Evolutionary conservation across 192 early-diverging fungal species (phyloP), one percentile per base, ranked within the genome.

Genomic region (Cetraspora pellucida): DNA sequence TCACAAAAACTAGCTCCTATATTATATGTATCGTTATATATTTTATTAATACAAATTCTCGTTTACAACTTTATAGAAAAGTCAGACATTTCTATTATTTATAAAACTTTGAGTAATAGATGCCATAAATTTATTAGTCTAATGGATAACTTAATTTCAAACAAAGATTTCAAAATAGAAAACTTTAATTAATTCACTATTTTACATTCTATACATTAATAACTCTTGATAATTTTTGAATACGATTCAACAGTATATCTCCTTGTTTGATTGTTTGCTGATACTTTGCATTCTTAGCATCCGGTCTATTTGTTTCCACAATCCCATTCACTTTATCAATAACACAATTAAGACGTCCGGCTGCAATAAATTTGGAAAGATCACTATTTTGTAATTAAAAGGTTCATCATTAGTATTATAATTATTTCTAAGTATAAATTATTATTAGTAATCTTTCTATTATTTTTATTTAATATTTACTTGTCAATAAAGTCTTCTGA

Each of bases 321-420:
- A 98, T 91, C 10, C 98, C 98, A 75, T 91, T 93, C 13, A 99
- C 98, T 83, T 99, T 99, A 85, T 99, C 98, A 84, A 99, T 98
- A 14, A 97, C 96, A 75, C 95, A 97, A 85, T 99, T 97, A 52
- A 99, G 86, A 45, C 98, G 93, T 14, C 96, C 96, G 14, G 95
- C 93, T 21, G 96, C 94, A 81, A 98, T 96, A 82, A 97, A 98
- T 71, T 91, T 92, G 61, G 94, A 92, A 69, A 99, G 83, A 81
- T 99, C 98, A 79, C 93, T 94, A 68, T 16, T 27, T 54, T 59
- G 37, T 14, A 31, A 61, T 50, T 17, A 60, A 13, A 49, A 60
- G 64, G 46, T 54, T 43, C 67, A 23, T n/a, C 37, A 37, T 37
- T 1, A 37, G 3, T 37, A 37, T 2, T 37, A 37, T n/a, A n/a